Evolutionary conservation across 164 flowering plant species (phyloP), one percentile per base, ranked within the genome.

Genomic region (Stephania cephalantha): DNA sequence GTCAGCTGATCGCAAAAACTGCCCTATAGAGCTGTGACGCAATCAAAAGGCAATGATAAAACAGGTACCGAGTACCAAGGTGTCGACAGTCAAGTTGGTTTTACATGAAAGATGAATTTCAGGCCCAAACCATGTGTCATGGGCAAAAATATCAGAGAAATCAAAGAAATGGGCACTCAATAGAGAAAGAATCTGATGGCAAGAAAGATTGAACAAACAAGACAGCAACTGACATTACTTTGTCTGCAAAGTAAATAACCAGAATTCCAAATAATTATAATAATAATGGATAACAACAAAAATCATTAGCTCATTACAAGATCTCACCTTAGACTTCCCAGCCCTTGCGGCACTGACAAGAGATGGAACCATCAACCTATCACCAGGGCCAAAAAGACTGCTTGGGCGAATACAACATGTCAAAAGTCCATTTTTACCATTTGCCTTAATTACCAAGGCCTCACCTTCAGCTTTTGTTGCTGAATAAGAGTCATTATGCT

Each of bases 311-410:
- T 73, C 17, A 58, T 72, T 73, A 71, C 58, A 67, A 66, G 66
- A 13, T 75, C 58, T 74, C 81, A 90, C 99, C 94, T 94, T 94
- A 29, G 91, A 87, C 84, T 92, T 95, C 64, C 98, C 98, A 52
- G 96, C 92, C 85, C 90, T 90, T 35, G 97, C 99, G 78, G 98
- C 96, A 84, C 83, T 75, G 72, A 92, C 93, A 64, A 95, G 77
- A 74, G 98, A 91, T 74, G 99, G 99, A 81, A 93, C 94, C 77
- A 95, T 79, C 82, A 95, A 82, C 82, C 66, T 89, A 83, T 95
- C 99, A 73, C 98, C 97, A 78, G 99, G 99, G 70, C 99, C 99
- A 86, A 95, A 95, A 79, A 95, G 91, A 80, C 97, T 86, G 85
- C 99, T 94, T 66, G 99, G 99, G 48, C 99, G 91, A 79, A 96